Evolutionary conservation across 805 yeast species (phyloP).

Genomic region (Monosporozyma unispora): DNA sequence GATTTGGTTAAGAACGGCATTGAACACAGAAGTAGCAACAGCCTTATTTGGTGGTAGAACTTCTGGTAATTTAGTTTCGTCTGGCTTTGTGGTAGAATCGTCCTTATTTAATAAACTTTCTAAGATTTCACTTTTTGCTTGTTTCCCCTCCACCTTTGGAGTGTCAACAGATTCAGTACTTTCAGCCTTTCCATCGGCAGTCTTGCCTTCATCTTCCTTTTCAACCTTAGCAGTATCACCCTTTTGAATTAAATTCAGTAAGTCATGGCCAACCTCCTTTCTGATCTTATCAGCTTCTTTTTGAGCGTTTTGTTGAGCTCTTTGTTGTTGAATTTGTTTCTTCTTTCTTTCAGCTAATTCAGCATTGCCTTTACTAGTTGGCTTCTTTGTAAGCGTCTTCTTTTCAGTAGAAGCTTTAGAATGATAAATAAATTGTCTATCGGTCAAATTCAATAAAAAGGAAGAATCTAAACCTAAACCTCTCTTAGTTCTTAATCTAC

Average conservation of each 20-base stretch:
- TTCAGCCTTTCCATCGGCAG: slow-evolving; percentile 5
- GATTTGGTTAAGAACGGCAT: slow-evolving; percentile 28
- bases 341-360: neutral
- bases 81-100: neutral
- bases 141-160: slow-evolving; percentile 3
- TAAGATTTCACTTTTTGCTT: neutral
- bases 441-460: slow-evolving; percentile 66
- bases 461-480: slow-evolving; percentile 80
- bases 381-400: neutral
- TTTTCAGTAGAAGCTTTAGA: slow-evolving; percentile 48
- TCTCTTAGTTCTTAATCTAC: slow-evolving; percentile 66
- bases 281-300: slow-evolving; percentile 20
- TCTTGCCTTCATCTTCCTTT: slow-evolving; percentile 1
- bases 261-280: slow-evolving; percentile 34
- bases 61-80: slow-evolving; percentile 17
- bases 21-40: slow-evolving; percentile 27
- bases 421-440: slow-evolving; percentile 68
- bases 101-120: neutral
- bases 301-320: slow-evolving; percentile 15
- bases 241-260: slow-evolving; percentile 39
- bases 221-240: slow-evolving; percentile 8
- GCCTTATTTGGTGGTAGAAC: slow-evolving; percentile 12
- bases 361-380: neutral
- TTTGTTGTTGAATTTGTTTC: slow-evolving; percentile 6
- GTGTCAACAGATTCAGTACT: neutral